phyloP scores from a whole-genome alignment of 1,284 basidiomycete species.

The Moesziomyces sp. region DNA sequence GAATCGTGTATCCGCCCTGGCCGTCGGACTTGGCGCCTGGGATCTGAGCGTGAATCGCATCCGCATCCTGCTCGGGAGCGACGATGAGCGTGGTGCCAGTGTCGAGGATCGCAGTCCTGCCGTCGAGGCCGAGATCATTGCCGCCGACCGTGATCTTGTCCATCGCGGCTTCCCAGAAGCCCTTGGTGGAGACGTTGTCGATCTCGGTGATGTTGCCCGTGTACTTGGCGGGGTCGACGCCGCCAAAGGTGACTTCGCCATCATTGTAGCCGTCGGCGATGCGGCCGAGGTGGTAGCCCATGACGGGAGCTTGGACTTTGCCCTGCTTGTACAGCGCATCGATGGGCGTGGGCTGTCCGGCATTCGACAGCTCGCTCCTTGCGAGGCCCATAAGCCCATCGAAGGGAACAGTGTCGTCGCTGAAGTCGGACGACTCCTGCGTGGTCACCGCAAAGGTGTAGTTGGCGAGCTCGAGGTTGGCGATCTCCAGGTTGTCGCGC shows the following conservation, averaged over 20 bases:
- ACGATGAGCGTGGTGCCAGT: constrained; percentile 69
- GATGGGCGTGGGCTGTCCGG: constrained; percentile 77
- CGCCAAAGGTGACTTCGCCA: constrained; percentile 82
- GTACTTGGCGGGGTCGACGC: constrained; percentile 76
- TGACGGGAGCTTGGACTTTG: constrained; percentile 77
- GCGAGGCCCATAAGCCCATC: constrained; percentile 84
- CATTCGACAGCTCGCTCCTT: constrained; percentile 71
- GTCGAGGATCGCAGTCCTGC: constrained; percentile 62
- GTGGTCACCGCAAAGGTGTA: constrained; percentile 81
- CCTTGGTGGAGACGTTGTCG: constrained; percentile 65
- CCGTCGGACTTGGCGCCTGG: constrained; percentile 72
- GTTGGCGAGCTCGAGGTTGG: constrained; percentile 74
- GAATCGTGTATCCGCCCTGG: constrained; percentile 75
- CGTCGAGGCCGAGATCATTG: constrained; percentile 72
- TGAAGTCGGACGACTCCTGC: constrained; percentile 76
- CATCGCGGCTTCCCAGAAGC: constrained; percentile 83
- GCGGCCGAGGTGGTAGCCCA: constrained; percentile 83
- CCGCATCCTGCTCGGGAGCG: constrained; percentile 70
- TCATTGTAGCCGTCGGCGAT: constrained; percentile 76
- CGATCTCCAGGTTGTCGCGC: constrained; percentile 77
- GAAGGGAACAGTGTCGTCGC: constrained; percentile 71
- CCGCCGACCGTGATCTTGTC: constrained; percentile 75
- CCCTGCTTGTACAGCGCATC: constrained; percentile 77
- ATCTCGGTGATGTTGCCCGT: constrained; percentile 60
- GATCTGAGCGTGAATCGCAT: constrained; percentile 74